Conservation (phyloP, 352 stramenopile genomes). For the Phytophthora uliginosa region DNA sequence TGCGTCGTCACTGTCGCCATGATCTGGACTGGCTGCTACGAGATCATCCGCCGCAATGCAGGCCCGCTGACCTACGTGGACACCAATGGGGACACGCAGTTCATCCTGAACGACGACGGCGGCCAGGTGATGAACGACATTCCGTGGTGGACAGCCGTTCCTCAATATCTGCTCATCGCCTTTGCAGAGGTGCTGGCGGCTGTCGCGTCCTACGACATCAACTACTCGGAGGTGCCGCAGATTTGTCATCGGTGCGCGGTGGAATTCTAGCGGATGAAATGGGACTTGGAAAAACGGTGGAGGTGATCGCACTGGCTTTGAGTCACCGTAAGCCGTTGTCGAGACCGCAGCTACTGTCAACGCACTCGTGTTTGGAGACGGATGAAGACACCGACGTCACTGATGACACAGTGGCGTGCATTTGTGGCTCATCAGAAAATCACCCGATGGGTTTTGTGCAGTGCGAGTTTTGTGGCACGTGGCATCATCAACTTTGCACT, state of each 20-base stretch:
- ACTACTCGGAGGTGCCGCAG: slow-evolving; percentile 1
- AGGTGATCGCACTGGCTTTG: slow-evolving; percentile 74
- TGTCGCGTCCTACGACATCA: slow-evolving; percentile 1
- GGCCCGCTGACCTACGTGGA: background rate
- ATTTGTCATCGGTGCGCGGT: slow-evolving; percentile 52
- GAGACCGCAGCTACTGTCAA: slow-evolving; percentile 29
- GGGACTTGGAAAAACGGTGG: slow-evolving; percentile 91
- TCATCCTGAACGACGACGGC: background rate
- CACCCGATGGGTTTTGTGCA: slow-evolving; percentile 57
- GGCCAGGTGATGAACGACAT: background rate
- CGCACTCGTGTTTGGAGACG: background rate
- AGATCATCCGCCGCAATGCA: background rate
- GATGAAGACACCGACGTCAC: background rate
- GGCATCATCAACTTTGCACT: slow-evolving; percentile 77
- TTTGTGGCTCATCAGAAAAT: slow-evolving; percentile 55
- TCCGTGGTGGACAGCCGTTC: background rate
- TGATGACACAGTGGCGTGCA: slow-evolving; percentile 45
- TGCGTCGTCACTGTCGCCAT: background rate
- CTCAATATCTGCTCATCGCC: background rate
- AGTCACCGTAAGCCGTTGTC: slow-evolving; percentile 52
- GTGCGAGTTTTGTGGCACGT: slow-evolving; percentile 61
- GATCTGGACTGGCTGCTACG: background rate
- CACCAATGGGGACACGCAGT: background rate
- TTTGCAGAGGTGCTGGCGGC: background rate
- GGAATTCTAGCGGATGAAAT: slow-evolving; percentile 96